Conservation (phyloP, 352 stramenopile genomes). For the Globisporangium abappressorium region DNA sequence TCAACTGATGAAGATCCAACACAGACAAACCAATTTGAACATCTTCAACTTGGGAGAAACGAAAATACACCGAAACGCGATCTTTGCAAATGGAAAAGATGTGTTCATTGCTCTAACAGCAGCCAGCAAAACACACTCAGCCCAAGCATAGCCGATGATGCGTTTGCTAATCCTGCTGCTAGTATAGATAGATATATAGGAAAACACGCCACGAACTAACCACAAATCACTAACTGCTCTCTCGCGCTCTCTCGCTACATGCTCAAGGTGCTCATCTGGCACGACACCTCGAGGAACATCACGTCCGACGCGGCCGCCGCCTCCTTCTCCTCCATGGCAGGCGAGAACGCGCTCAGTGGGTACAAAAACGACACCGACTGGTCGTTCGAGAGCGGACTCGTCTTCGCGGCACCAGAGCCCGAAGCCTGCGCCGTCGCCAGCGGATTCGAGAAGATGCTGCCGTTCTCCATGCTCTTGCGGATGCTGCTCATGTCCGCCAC, state of each 20-base stretch:
- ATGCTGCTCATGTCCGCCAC: constrained; percentile 84
- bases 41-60: background rate
- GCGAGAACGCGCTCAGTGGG: constrained; percentile 73
- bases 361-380: constrained; percentile 85
- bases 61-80: background rate
- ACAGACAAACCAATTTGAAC: too few species aligned
- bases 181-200: constrained; percentile 17
- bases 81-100: background rate
- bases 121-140: background rate
- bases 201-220: constrained; percentile 13
- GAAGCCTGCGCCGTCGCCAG: constrained; percentile 24
- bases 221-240: constrained; percentile 4
- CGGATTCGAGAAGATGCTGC: constrained; percentile 61
- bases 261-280: constrained; percentile 49
- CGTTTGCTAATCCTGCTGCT: background rate
- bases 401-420: constrained; percentile 17
- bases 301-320: constrained; percentile 29
- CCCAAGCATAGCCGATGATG: background rate
- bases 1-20: too few species aligned
- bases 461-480: constrained; percentile 58
- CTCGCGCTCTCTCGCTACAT: constrained; percentile 22
- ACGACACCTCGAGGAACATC: constrained; percentile 82
- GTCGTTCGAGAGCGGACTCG: constrained; percentile 34
- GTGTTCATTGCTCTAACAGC: background rate
- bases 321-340: constrained; percentile 40